phyloP scores from a whole-genome alignment of 352 stramenopile species.

The Plasmopara muralis region DNA sequence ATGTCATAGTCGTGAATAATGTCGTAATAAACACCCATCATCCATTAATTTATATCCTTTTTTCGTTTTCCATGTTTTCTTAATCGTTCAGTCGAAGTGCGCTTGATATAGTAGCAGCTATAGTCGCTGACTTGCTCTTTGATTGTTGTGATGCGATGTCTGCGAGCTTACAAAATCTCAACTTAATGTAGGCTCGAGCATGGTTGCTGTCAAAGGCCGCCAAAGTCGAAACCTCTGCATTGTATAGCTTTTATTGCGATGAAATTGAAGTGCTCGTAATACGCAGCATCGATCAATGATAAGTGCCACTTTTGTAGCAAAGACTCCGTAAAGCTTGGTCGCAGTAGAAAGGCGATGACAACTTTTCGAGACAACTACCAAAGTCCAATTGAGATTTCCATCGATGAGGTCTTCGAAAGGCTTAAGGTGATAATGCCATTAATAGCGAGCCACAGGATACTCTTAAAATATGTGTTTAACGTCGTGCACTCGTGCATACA shows the following conservation, averaged over 20 bases:
- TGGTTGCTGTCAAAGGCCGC: too few relatives aligned
- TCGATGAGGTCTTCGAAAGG: slow-evolving; percentile 4
- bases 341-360: not conserved
- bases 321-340: not conserved
- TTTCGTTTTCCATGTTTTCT: too few relatives aligned
- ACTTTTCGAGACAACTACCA: slow-evolving; percentile 3
- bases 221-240: slow-evolving; percentile 1
- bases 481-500: slow-evolving; percentile 7
- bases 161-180: too few relatives aligned
- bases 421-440: slow-evolving; percentile 3
- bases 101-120: too few relatives aligned
- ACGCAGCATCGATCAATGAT: slow-evolving; percentile 5
- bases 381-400: not conserved
- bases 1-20: too few relatives aligned
- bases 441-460: slow-evolving; percentile 1
- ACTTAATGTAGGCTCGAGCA: too few relatives aligned
- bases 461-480: slow-evolving; percentile 10
- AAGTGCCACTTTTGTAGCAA: slow-evolving; percentile 2
- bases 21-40: too few relatives aligned
- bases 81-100: too few relatives aligned
- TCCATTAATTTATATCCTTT: too few relatives aligned
- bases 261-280: slow-evolving; percentile 4
- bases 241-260: slow-evolving; percentile 9
- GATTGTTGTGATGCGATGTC: too few relatives aligned
- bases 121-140: too few relatives aligned